A percentile compares a stretch with the other conserved stretches of the same genome.
These are phyloP conservation scores for Arxiozyma bovina DNA, from an alignment of 1,139 yeast genomes.

Conservation along the genomic window DNA sequence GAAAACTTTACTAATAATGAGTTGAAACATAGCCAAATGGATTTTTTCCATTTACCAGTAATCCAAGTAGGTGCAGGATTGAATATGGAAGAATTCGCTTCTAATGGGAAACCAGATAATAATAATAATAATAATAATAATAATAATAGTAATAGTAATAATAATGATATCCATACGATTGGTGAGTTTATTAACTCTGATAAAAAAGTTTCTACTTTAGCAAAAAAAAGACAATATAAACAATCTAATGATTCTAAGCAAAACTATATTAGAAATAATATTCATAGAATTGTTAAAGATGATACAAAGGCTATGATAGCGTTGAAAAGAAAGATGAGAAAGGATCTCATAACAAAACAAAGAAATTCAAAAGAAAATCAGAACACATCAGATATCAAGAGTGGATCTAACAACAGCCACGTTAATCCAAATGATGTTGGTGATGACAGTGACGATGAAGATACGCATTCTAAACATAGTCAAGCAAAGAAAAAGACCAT, in stretches of 20 bases:
- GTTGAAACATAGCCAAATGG: slow-evolving; percentile 18
- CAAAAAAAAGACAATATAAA: slow-evolving; percentile 25
- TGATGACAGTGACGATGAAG: slow-evolving; percentile 14
- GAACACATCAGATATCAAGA: background rate
- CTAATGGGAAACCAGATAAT: background rate
- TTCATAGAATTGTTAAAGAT: slow-evolving; percentile 24
- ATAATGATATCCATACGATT: slow-evolving; percentile 27
- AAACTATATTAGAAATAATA: slow-evolving; percentile 10
- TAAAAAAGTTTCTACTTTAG: slow-evolving; percentile 26
- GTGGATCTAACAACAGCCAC: background rate
- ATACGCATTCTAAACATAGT: slow-evolving; percentile 8
- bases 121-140: background rate
- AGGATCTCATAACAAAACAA: slow-evolving; percentile 11
- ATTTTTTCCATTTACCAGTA: slow-evolving; percentile 28
- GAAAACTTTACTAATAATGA: slow-evolving; percentile 8
- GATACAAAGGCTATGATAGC: slow-evolving; percentile 32
- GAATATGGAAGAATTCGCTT: slow-evolving; percentile 10
- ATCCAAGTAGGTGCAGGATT: slow-evolving; percentile 30
- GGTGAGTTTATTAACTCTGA: slow-evolving; percentile 31
- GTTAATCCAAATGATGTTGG: background rate
- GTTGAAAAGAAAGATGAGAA: slow-evolving; percentile 28
- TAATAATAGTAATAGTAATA: slow-evolving; percentile 12
- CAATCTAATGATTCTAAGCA: slow-evolving; percentile 6
- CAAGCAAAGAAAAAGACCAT: slow-evolving; percentile 17
- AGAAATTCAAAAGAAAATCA: background rate